Percentiles rank a stretch among this genome's conserved stretches.
phyloP scores from a whole-genome alignment of 1,139 yeast genomes.

The Suhomyces bribrorum region DNA sequence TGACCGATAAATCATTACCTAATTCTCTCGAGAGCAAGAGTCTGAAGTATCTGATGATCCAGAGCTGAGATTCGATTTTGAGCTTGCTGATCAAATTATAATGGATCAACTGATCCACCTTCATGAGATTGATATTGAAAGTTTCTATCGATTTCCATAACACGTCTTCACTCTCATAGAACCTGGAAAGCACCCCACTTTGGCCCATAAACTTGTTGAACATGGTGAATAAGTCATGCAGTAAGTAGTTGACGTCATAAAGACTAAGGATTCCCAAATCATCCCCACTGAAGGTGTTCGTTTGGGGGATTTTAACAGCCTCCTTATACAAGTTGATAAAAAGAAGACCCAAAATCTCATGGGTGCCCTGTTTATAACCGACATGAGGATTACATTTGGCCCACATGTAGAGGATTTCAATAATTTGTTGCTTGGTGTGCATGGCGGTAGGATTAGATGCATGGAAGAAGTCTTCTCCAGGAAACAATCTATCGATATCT shows the following conservation, averaged over 20 bases:
- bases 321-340: constrained; percentile 52
- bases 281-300: constrained; percentile 35
- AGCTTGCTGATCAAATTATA: constrained; percentile 48
- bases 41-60: constrained; percentile 68
- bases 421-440: constrained; percentile 42
- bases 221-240: constrained; percentile 50
- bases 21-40: constrained; percentile 60
- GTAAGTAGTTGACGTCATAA: constrained; percentile 39
- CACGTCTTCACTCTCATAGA: constrained; percentile 44
- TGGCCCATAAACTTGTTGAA: constrained; percentile 45
- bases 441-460: constrained; percentile 19
- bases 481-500: constrained; percentile 65
- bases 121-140: constrained; percentile 49
- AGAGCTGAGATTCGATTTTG: constrained; percentile 58
- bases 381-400: constrained; percentile 50
- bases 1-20: constrained; percentile 45
- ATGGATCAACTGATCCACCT: constrained; percentile 48
- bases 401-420: constrained; percentile 57
- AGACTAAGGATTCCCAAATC: constrained; percentile 40
- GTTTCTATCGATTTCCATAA: constrained; percentile 48
- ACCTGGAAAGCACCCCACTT: constrained; percentile 38
- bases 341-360: constrained; percentile 64
- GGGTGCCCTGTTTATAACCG: constrained; percentile 72
- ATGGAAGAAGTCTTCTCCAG: constrained; percentile 57
- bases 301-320: constrained; percentile 34